These are phyloP conservation scores for Raddia guianensis DNA, from an alignment of 176 grass and related monocot genomes.

Conservation along the genomic window DNA sequence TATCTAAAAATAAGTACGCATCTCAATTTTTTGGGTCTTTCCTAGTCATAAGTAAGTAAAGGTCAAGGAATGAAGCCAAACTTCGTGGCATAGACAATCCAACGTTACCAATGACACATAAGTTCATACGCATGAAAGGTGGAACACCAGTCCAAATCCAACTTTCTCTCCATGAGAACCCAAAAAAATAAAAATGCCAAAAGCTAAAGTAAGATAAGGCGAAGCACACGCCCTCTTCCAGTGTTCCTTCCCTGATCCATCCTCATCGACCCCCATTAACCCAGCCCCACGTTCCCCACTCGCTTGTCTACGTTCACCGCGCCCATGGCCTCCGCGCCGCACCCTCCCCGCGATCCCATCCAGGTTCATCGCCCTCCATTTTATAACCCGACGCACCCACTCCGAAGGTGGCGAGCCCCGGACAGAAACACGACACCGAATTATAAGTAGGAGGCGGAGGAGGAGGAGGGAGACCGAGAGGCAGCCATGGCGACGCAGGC, in stretches of 20 bases:
- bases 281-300: slow-evolving; percentile 23
- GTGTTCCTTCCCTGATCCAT: not conserved
- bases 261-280: slow-evolving; percentile 47
- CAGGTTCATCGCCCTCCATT: slow-evolving; percentile 32
- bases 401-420: slow-evolving; percentile 7
- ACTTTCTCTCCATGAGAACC: not conserved
- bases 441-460: slow-evolving; percentile 33
- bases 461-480: not conserved
- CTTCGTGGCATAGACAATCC: slow-evolving; percentile 12
- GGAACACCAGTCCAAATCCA: slow-evolving; percentile 46
- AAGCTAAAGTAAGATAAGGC: not conserved
- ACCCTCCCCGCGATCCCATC: slow-evolving; percentile 51
- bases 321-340: slow-evolving; percentile 14
- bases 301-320: slow-evolving; percentile 31
- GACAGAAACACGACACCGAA: not conserved
- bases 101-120: not conserved
- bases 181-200: not conserved
- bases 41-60: too few relatives aligned
- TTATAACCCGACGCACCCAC: slow-evolving; percentile 25
- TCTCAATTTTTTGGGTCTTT: too few relatives aligned
- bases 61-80: not conserved
- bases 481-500: slow-evolving; percentile 57
- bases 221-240: not conserved
- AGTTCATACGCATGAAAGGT: slow-evolving; percentile 11
- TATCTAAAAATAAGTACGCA: too few relatives aligned